These are phyloP conservation scores for Diversispora eburnea DNA, from an alignment of 192 early-diverging fungal genomes.

Conservation along the genomic window DNA sequence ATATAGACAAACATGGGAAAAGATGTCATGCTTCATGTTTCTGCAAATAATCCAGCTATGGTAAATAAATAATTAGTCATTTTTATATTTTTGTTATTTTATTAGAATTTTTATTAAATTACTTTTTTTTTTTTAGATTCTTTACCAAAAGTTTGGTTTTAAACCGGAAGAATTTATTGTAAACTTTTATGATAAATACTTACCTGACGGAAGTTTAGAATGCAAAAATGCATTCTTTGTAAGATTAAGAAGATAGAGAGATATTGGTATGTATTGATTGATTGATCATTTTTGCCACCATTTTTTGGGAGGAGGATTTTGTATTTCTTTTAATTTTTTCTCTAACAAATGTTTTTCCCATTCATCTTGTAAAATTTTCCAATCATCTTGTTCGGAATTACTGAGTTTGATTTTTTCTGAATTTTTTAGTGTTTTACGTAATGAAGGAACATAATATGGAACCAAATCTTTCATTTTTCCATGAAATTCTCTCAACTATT, in stretches of 20 bases:
- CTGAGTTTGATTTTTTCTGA: neutral
- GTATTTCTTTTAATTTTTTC: neutral
- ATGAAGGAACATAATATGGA: neutral
- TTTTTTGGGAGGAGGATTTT: neutral
- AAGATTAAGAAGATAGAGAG: slow-evolving; percentile 60
- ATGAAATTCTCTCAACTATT: slow-evolving; percentile 4
- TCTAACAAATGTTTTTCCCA: neutral
- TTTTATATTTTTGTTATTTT: neutral
- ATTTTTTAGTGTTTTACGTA: neutral
- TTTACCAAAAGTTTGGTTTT: slow-evolving; percentile 91
- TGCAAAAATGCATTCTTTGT: slow-evolving; percentile 90
- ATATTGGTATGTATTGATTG: too few relatives aligned
- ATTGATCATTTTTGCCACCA: neutral
- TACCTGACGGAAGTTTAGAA: slow-evolving; percentile 64
- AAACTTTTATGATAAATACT: slow-evolving; percentile 87
- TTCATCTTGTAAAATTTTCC: neutral
- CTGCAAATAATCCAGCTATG: slow-evolving; percentile 90
- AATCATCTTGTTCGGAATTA: neutral
- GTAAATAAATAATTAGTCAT: slow-evolving; percentile 34
- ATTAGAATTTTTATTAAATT: slow-evolving; percentile 6
- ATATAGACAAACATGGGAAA: slow-evolving; percentile 56
- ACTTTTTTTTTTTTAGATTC: slow-evolving; percentile 46
- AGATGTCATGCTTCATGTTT: slow-evolving; percentile 90
- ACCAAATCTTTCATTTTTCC: slow-evolving; percentile 11
- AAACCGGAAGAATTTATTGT: slow-evolving; percentile 91